Base-by-base conservation (phyloP, 2,329 filamentous ascomycete genomes). In the Neopestalotiopsis sp. region DNA sequence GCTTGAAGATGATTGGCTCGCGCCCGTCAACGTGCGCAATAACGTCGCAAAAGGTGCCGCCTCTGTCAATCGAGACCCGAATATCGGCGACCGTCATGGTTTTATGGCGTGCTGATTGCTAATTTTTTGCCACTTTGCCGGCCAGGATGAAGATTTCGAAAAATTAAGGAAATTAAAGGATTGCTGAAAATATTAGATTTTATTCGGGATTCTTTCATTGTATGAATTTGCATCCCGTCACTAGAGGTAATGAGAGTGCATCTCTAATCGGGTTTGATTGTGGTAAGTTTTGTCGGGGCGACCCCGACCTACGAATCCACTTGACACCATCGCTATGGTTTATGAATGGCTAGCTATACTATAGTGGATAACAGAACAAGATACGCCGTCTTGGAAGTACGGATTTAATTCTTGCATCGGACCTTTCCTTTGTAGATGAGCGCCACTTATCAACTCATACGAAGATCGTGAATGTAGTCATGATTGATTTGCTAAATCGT, bases 31-130 rank as follows among this genome's bases (percentile, higher is more conserved):
- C 88, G 2, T 85, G 86, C 67, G 90, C 90, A 4, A 90, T 88
- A 69, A 91, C 91, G 77, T 94, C 91, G 68, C 90, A 93, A 78
- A 94, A 93, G n/a, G 91, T 93, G 69, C 91, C 91, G 65, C 91
- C 91, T 67, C 91, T 87, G 81, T 91, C 78, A 38, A 80, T 80
- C 17, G 78, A 71, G 66, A 80, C 40, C 10, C 20, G 20, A 32
- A 63, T 67, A 24, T 52, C 45, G 6, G 45, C 45, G 7, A 28
- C 24, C 24, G 45, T 52, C 45, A 52, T 52, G 45, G 1, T 52
- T 52, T 0, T 20, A 12, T 7, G 6, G 5, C 5, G 45, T 52
- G 42, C 13, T 6, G 45, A 9, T 7, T 52, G 45, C n/a, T 52
- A n/a, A 7, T 3, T n/a, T 52, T 7, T 52, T 20, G 24, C 17